Conservation (phyloP, 306 rosid species). For the Biancaea sappan region DNA sequence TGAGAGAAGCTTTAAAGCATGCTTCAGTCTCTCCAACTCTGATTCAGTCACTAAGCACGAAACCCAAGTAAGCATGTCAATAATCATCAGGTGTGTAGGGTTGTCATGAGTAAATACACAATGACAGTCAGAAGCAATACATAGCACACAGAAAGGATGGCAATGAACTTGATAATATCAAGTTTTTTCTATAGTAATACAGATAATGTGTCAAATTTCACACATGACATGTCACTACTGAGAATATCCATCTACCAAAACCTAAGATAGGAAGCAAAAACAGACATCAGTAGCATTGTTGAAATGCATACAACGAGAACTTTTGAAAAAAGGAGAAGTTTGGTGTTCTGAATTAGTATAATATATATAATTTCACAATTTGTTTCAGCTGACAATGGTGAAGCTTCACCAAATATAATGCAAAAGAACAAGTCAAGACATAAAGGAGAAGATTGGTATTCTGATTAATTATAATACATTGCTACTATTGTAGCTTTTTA, state of each 20-base stretch:
- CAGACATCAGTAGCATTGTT: conserved; percentile 8
- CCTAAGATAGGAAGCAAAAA: conserved; percentile 24
- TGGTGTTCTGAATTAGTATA: no score
- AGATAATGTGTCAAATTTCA: no score
- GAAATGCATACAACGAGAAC: conserved; percentile 20
- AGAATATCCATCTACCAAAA: conserved; percentile 15
- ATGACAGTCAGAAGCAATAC: conserved; percentile 3
- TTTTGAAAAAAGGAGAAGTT: no score
- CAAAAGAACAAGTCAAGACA: conserved; percentile 13
- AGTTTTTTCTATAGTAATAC: no score
- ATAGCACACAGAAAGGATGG: not conserved
- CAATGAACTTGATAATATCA: conserved; percentile 13
- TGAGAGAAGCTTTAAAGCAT: conserved; percentile 96
- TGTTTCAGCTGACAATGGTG: conserved; percentile 11
- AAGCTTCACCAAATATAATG: conserved; percentile 11
- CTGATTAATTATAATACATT: not conserved
- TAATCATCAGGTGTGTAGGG: not conserved
- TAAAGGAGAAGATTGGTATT: not conserved
- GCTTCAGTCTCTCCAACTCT: conserved; percentile 90
- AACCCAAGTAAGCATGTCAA: conserved; percentile 43
- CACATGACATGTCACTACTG: no score
- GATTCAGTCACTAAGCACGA: conserved; percentile 74
- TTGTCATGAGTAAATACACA: conserved; percentile 23
- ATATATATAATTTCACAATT: not conserved
- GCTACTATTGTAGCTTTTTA: not conserved